A percentile compares a stretch with the other conserved stretches of the same genome.
These are phyloP conservation scores for Centella asiatica DNA, from an alignment of 129 eudicot species.

Conservation along the genomic window DNA sequence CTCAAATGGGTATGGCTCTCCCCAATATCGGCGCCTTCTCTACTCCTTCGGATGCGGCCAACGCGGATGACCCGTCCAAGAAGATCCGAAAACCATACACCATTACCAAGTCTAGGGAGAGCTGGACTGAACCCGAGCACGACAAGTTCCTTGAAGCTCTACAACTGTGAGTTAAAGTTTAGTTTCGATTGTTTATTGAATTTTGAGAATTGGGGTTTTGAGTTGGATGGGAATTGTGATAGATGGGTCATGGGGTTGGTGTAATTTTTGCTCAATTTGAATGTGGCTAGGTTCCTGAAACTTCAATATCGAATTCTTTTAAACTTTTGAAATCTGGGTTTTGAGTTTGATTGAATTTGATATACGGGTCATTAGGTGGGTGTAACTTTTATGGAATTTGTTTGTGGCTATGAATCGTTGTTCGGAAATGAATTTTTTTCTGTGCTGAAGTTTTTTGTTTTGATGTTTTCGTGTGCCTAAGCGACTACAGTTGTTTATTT, in stretches of 20 bases:
- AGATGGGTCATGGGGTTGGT: background rate
- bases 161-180: conserved; percentile 57
- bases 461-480: no score
- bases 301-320: no score
- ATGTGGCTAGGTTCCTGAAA: background rate
- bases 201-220: conserved; percentile 21
- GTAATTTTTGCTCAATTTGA: background rate
- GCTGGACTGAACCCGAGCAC: conserved; percentile 97
- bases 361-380: no score
- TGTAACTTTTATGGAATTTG: no score
- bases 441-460: no score
- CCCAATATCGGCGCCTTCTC: conserved; percentile 52
- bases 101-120: conserved; percentile 89
- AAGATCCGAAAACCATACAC: conserved; percentile 92
- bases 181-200: background rate
- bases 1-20: conserved; percentile 49
- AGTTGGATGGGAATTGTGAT: no score
- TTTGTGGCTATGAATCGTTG: no score
- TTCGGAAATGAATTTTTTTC: background rate
- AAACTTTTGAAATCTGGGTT: background rate
- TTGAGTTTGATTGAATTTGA: background rate
- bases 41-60: conserved; percentile 31
- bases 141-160: conserved; percentile 98
- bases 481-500: no score
- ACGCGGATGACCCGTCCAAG: conserved; percentile 53